Conservation (phyloP, 2,329 filamentous ascomycete genomes). For the Aspergillus quadricinctus region DNA sequence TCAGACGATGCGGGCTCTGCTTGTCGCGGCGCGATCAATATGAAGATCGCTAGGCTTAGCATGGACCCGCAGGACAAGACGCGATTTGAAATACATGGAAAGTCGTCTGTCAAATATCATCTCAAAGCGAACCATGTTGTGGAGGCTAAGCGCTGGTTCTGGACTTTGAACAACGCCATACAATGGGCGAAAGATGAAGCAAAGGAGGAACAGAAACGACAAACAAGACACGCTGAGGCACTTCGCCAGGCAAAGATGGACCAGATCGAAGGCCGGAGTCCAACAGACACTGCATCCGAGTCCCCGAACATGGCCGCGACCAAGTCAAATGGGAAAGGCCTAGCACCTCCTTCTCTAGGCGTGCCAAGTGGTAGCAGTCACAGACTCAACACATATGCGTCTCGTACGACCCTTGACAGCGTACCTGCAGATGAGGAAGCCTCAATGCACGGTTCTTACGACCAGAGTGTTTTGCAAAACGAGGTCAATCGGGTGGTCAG, state of each 20-base stretch:
- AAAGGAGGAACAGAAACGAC: constrained; percentile 78
- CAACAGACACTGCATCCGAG: constrained; percentile 40
- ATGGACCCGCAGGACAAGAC: constrained; percentile 98
- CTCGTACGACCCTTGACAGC: constrained; percentile 46
- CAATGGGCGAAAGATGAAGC: constrained; percentile 98
- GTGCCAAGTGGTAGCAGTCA: constrained; percentile 38
- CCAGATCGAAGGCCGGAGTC: constrained; percentile 54
- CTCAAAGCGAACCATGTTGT: constrained; percentile 97
- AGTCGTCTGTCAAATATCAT: constrained; percentile 97
- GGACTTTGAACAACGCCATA: constrained; percentile 97
- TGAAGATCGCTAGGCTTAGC: constrained; percentile 89
- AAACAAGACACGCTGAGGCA: constrained; percentile 68
- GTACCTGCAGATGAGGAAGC: constrained; percentile 51
- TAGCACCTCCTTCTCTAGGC: constrained; percentile 33
- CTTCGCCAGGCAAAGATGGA: constrained; percentile 76
- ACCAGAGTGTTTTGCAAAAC: constrained; percentile 49
- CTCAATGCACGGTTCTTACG: constrained; percentile 51
- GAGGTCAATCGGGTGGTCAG: constrained; percentile 48
- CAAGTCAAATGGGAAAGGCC: constrained; percentile 34
- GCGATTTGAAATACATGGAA: constrained; percentile 95
- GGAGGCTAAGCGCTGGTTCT: constrained; percentile 98
- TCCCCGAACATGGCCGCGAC: constrained; percentile 23
- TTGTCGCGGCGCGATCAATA: constrained; percentile 96
- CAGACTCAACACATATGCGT: constrained; percentile 47
- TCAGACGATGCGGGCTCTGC: constrained; percentile 86